phyloP scores from a whole-genome alignment of 2,329 filamentous ascomycete genomes.

The Claviceps sp. region DNA sequence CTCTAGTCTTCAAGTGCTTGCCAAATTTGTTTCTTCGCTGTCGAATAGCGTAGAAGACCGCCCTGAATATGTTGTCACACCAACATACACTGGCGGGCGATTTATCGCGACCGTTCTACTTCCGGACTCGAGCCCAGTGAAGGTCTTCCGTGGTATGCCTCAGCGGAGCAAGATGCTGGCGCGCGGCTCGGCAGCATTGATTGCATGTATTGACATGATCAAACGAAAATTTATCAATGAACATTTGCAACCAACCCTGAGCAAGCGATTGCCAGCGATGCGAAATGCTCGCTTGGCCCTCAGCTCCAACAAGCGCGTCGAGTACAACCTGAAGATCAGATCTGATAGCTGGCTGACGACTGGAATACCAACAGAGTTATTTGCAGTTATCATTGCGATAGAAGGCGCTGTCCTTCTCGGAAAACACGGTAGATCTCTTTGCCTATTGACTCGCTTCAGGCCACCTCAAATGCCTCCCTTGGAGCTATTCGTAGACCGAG shows the following conservation, averaged over 20 bases:
- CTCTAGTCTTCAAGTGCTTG: slow-evolving; percentile 57
- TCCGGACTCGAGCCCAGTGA: slow-evolving; percentile 60
- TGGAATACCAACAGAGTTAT: slow-evolving; percentile 37
- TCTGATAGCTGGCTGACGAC: slow-evolving; percentile 55
- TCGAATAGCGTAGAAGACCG: slow-evolving; percentile 15
- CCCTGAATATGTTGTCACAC: slow-evolving; percentile 49
- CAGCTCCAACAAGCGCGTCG: slow-evolving; percentile 58
- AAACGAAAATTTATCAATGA: slow-evolving; percentile 56
- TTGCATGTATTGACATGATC: slow-evolving; percentile 60
- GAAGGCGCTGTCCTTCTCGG: slow-evolving; percentile 40
- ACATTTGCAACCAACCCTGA: slow-evolving; percentile 59
- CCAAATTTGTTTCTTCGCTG: slow-evolving; percentile 60
- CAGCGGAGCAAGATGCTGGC: slow-evolving; percentile 61
- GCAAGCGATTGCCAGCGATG: slow-evolving; percentile 62
- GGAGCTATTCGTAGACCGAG: slow-evolving; percentile 56
- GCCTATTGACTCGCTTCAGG: slow-evolving; percentile 53
- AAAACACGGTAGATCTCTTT: slow-evolving; percentile 47
- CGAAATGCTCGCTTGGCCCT: slow-evolving; percentile 77
- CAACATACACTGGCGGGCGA: slow-evolving; percentile 30
- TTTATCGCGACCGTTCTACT: slow-evolving; percentile 71
- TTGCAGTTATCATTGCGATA: slow-evolving; percentile 48
- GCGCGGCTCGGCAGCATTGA: slow-evolving; percentile 80
- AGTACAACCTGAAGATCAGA: slow-evolving; percentile 69
- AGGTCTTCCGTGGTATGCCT: slow-evolving; percentile 47
- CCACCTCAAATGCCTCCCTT: slow-evolving; percentile 56